These are phyloP conservation scores for Clarireedia hainanense DNA, from an alignment of 2,329 filamentous ascomycete species.

Conservation along the genomic window DNA sequence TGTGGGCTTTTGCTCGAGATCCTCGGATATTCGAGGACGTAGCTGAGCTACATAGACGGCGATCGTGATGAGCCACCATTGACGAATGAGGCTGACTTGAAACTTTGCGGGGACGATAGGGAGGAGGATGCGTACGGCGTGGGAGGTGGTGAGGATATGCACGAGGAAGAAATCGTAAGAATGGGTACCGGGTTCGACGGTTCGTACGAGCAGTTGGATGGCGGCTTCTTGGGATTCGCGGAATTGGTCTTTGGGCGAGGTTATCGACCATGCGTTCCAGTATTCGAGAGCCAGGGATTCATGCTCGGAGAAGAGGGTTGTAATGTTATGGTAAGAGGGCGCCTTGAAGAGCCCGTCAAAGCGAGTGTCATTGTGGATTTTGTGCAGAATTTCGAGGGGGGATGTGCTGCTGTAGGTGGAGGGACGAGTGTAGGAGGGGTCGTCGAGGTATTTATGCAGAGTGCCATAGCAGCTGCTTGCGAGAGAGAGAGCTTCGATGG, in stretches of 20 bases:
- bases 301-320: constrained; percentile 58
- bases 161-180: constrained; percentile 78
- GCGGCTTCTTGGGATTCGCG: constrained; percentile 59
- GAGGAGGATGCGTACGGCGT: constrained; percentile 80
- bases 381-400: constrained; percentile 62
- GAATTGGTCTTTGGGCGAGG: constrained; percentile 66
- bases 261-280: constrained; percentile 80
- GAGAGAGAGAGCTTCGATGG: constrained; percentile 78
- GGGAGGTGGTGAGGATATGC: constrained; percentile 75
- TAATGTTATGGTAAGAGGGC: constrained; percentile 54
- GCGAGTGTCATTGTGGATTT: constrained; percentile 58
- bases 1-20: constrained; percentile 43
- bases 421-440: constrained; percentile 60
- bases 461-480: constrained; percentile 50
- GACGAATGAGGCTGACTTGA: constrained; percentile 65
- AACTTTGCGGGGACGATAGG: constrained; percentile 66
- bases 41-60: constrained; percentile 69
- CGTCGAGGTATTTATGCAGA: constrained; percentile 62
- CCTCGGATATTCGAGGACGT: constrained; percentile 63
- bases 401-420: constrained; percentile 53
- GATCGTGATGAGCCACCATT: constrained; percentile 85
- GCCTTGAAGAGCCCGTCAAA: constrained; percentile 60
- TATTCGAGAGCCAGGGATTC: constrained; percentile 71
- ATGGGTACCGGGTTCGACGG: constrained; percentile 47
- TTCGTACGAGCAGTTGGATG: constrained; percentile 53